A percentile compares a stretch with the other conserved stretches of the same genome.
Evolutionary conservation across 2,329 filamentous ascomycete species (phyloP).

Genomic region (Fusarium duplospermum): DNA sequence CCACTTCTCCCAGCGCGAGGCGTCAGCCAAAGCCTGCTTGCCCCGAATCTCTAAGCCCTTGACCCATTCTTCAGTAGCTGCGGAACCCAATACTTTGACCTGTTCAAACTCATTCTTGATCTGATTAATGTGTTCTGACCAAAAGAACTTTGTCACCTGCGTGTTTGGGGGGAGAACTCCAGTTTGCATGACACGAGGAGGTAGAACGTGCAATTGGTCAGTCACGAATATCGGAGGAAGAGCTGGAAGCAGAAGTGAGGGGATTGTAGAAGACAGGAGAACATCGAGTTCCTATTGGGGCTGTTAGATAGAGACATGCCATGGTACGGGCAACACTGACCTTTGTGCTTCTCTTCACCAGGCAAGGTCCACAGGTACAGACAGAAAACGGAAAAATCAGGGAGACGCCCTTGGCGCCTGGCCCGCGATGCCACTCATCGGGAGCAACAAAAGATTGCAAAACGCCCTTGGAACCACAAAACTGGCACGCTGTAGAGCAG

Average conservation of each 20-base stretch:
- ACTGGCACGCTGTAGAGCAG: constrained; percentile 73
- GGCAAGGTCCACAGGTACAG: constrained; percentile 74
- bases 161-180: constrained; percentile 58
- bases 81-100: constrained; percentile 73
- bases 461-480: constrained; percentile 64
- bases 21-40: constrained; percentile 68
- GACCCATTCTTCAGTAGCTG: constrained; percentile 80
- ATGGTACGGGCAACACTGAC: constrained; percentile 59
- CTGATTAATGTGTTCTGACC: constrained; percentile 69
- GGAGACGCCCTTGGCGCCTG: constrained; percentile 69
- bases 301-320: constrained; percentile 41
- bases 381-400: constrained; percentile 79
- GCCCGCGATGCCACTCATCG: constrained; percentile 68
- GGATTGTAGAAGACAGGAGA: constrained; percentile 69
- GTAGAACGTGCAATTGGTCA: constrained; percentile 68
- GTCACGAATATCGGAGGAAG: constrained; percentile 77
- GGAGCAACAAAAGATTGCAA: constrained; percentile 34
- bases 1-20: constrained; percentile 81
- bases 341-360: constrained; percentile 71
- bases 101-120: constrained; percentile 72
- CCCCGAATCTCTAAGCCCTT: constrained; percentile 78
- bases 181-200: constrained; percentile 65
- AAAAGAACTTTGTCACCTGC: constrained; percentile 74
- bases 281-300: constrained; percentile 75
- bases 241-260: constrained; percentile 73